Conservation (phyloP, 2,329 filamentous ascomycete species). For the Xylariales sp. region DNA sequence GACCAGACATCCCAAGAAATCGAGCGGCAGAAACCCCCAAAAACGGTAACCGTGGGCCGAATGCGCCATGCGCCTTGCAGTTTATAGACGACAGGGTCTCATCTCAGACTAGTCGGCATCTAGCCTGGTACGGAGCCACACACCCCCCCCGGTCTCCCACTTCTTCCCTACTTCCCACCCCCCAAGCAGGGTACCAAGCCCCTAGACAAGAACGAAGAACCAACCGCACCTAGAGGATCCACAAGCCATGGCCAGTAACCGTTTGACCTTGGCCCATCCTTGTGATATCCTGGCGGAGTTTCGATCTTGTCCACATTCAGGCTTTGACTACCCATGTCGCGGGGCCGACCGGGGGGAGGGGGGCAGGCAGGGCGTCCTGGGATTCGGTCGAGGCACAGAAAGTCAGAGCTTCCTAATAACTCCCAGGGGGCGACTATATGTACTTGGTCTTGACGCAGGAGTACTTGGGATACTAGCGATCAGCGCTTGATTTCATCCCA, state of each 20-base stretch:
- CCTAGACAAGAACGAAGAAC: background rate
- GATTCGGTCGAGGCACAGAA: constrained; percentile 31
- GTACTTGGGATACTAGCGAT: constrained; percentile 29
- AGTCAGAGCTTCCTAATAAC: constrained; percentile 29
- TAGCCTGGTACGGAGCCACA: background rate
- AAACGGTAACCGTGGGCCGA: constrained; percentile 25
- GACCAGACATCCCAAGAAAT: constrained; percentile 27
- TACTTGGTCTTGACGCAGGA: constrained; percentile 29
- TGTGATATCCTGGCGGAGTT: constrained; percentile 21
- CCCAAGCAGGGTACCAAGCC: background rate
- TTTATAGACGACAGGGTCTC: constrained; percentile 5
- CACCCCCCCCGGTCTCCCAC: no score
- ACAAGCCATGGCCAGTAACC: constrained; percentile 19
- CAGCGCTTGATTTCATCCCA: constrained; percentile 34
- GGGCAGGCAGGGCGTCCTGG: constrained; percentile 15
- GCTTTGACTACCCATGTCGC: constrained; percentile 14
- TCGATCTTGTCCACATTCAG: constrained; percentile 26
- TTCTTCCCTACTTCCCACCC: no score
- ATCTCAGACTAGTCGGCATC: background rate
- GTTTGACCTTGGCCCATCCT: constrained; percentile 35
- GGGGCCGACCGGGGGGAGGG: constrained; percentile 17
- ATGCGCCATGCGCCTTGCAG: constrained; percentile 17
- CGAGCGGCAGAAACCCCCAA: constrained; percentile 23
- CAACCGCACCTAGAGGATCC: constrained; percentile 2
- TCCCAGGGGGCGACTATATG: constrained; percentile 38